phyloP scores from a whole-genome alignment of 176 grass and related monocot species.

The Eleusine coracana region DNA sequence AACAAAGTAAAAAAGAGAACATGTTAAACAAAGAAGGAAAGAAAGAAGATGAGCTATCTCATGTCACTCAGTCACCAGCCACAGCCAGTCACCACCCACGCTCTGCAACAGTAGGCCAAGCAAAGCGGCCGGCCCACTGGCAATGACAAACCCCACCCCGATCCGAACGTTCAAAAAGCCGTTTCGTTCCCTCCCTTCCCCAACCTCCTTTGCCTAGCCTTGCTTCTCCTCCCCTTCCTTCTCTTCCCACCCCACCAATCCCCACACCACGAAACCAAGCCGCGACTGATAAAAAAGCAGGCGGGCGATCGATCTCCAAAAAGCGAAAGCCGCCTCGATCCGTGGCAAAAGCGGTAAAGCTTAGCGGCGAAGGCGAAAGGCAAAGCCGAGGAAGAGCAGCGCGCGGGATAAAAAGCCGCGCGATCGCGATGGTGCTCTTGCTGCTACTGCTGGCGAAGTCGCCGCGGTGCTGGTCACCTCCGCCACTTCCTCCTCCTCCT shows the following conservation, averaged over 20 bases:
- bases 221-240: neutral
- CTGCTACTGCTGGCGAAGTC: neutral
- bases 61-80: neutral
- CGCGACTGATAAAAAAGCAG: slow-evolving; percentile 20
- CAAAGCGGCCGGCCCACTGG: neutral
- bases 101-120: neutral
- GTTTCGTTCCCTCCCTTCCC: neutral
- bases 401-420: slow-evolving; percentile 17
- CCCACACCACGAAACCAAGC: neutral
- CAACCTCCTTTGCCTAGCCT: neutral
- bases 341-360: slow-evolving; percentile 49
- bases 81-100: neutral
- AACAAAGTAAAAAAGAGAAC: neutral
- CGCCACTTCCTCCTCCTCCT: neutral
- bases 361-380: slow-evolving; percentile 66
- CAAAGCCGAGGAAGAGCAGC: neutral
- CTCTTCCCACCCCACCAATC: neutral
- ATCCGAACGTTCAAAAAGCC: slow-evolving; percentile 49
- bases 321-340: slow-evolving; percentile 49
- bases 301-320: slow-evolving; percentile 26
- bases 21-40: neutral
- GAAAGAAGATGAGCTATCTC: neutral
- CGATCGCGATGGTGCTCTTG: slow-evolving; percentile 36
- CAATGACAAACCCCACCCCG: neutral
- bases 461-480: neutral